Base-by-base conservation (phyloP, 2,329 filamentous ascomycete genomes). In the Rhexocercosporidium sp. region DNA sequence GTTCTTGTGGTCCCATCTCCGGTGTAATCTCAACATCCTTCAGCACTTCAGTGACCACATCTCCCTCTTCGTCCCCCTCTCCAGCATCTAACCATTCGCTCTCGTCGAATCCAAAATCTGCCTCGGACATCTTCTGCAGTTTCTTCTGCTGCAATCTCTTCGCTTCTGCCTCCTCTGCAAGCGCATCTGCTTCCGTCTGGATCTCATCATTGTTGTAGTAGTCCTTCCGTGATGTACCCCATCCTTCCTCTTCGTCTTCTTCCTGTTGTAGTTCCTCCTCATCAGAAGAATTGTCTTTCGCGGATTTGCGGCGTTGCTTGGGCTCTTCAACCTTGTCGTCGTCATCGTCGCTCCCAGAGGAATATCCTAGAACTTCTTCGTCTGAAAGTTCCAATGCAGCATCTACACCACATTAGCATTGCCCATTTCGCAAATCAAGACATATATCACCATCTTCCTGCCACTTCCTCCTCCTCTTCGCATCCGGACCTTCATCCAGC, bases 61-160 rank as follows among this genome's bases (percentile, higher is more conserved):
- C 86, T 81, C 67, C 83, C 1, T 83, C 82, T 8, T 77, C 81
- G 1, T 81, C 82, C 25, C 83, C 82, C 11, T 69, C 83, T 3
- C 84, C 85, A 18, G 84, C 81, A 29, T 86, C 88, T 44, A 90
- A 78, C 96, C 95, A 98, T 72, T 96, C 94, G 49, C 88, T 86
- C 75, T 96, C 92, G 74, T 98, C 94, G 71, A 98, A 96, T 9
- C 93, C 90, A 76, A 97, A 99, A 77, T 99, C 96, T 46, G 92
- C 91, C 72, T 96, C 94, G 6, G 89, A 88, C 92, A 99, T 96
- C 72, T 91, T 90, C 73, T 93, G 86, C 27, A 98, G 80, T 77
- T 96, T 95, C 84, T 97, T 97, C 80, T 94, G 90, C 78, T 98
- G 95, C 68, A 99, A 80, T 69, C 93, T 86, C 78, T 91, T 90